phyloP scores from a whole-genome alignment of 306 rosid genomes.

The Fragaria ananassa region DNA sequence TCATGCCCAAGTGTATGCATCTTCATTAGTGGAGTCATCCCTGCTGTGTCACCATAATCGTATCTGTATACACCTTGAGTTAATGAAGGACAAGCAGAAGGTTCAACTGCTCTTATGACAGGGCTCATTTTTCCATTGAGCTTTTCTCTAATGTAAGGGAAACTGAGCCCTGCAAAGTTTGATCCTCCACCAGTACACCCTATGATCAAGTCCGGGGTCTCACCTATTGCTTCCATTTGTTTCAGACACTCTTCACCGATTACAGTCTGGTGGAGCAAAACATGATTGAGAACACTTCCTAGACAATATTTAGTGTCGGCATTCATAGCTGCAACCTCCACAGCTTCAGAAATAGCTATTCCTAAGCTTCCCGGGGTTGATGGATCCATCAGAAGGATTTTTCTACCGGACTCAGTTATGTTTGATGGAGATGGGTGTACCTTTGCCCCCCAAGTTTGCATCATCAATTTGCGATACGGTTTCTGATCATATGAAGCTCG shows the following conservation, averaged over 20 bases:
- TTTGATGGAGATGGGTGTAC: slow-evolving; percentile 92
- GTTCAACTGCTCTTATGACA: slow-evolving; percentile 86
- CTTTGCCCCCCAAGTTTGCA: slow-evolving; percentile 98
- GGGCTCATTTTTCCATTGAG: slow-evolving; percentile 73
- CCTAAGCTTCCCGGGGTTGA: slow-evolving; percentile 92
- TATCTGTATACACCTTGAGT: slow-evolving; percentile 77
- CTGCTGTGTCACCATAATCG: slow-evolving; percentile 87
- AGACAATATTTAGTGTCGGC: slow-evolving; percentile 74
- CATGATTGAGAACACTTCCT: slow-evolving; percentile 94
- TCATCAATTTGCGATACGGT: slow-evolving; percentile 86
- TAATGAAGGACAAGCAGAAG: slow-evolving; percentile 88
- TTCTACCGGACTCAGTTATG: slow-evolving; percentile 65
- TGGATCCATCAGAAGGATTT: slow-evolving; percentile 61
- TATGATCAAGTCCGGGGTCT: slow-evolving; percentile 79
- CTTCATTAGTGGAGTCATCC: slow-evolving; percentile 96
- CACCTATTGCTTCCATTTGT: slow-evolving; percentile 92
- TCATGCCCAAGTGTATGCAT: slow-evolving; percentile 95
- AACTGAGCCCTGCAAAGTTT: slow-evolving; percentile 88
- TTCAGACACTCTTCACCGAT: slow-evolving; percentile 89
- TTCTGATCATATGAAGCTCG: slow-evolving; percentile 86
- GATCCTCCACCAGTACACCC: slow-evolving; percentile 98
- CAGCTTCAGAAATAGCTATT: slow-evolving; percentile 94
- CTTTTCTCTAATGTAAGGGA: slow-evolving; percentile 84
- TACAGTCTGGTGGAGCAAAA: slow-evolving; percentile 84
- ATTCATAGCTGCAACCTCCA: slow-evolving; percentile 75